phyloP scores from a whole-genome alignment of 2,329 filamentous ascomycete genomes.

The Cercospora beticola region DNA sequence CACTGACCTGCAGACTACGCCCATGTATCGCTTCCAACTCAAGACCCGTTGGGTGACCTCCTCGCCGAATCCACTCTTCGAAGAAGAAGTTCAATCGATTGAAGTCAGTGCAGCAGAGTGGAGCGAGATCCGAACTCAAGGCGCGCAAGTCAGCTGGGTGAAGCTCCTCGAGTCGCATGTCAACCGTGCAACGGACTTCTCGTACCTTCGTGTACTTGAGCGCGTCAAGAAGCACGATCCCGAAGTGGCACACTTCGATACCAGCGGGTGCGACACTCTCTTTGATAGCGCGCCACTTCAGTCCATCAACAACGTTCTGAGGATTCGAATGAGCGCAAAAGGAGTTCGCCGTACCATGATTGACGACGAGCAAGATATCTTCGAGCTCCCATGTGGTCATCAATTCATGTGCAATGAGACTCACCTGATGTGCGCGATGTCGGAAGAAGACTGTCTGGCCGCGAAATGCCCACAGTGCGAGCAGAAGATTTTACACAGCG shows the following conservation, averaged over 20 bases:
- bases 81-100: neutral
- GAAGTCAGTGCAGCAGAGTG: neutral
- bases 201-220: neutral
- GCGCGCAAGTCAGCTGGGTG: neutral
- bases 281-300: neutral
- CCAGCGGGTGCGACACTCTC: neutral
- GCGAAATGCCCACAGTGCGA: neutral
- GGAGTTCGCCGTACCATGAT: neutral
- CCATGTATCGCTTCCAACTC: neutral
- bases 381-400: neutral
- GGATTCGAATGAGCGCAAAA: neutral
- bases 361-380: neutral
- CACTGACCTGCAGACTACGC: neutral
- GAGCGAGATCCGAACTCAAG: neutral
- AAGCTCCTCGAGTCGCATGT: neutral
- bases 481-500: neutral
- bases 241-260: accelerated
- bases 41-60: neutral
- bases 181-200: neutral
- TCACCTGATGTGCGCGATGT: neutral
- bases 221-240: neutral
- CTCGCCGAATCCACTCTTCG: neutral
- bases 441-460: neutral
- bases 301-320: neutral
- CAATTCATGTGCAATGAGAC: neutral